Evolutionary conservation across 1,139 yeast species (phyloP).

Genomic region (Sugiyamaella pinicola): DNA sequence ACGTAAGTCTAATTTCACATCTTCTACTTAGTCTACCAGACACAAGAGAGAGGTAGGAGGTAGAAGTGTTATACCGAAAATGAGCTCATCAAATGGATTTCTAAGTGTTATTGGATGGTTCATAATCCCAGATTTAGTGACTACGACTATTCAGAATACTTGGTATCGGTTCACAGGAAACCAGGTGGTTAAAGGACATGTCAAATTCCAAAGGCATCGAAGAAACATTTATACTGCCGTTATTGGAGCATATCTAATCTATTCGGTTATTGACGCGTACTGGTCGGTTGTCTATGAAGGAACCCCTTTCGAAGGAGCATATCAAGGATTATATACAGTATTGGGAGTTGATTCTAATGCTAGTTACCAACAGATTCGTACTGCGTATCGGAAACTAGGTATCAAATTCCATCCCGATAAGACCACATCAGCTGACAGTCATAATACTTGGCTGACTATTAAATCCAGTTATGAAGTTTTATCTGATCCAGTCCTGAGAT

Average conservation of each 20-base stretch:
- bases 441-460: constrained; percentile 34
- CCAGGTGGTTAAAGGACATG: constrained; percentile 9
- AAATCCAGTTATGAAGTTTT: constrained; percentile 39
- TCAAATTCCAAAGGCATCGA: constrained; percentile 21
- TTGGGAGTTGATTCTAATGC: constrained; percentile 28
- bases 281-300: constrained; percentile 23
- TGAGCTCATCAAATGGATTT: constrained; percentile 20
- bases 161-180: constrained; percentile 25
- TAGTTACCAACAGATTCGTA: constrained; percentile 19
- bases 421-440: constrained; percentile 24
- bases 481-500: constrained; percentile 33
- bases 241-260: constrained; percentile 26
- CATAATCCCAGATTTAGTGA: constrained; percentile 29
- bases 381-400: constrained; percentile 33
- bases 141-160: constrained; percentile 25
- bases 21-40: no score
- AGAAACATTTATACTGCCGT: constrained; percentile 25
- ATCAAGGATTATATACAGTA: constrained; percentile 29
- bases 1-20: no score
- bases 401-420: constrained; percentile 44
- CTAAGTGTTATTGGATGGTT: constrained; percentile 33
- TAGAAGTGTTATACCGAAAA: no score
- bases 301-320: constrained; percentile 18
- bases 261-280: constrained; percentile 26
- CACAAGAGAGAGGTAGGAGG: no score